Evolutionary conservation across 306 rosid species (phyloP).

Genomic region (Gynostemma pentaphyllum): DNA sequence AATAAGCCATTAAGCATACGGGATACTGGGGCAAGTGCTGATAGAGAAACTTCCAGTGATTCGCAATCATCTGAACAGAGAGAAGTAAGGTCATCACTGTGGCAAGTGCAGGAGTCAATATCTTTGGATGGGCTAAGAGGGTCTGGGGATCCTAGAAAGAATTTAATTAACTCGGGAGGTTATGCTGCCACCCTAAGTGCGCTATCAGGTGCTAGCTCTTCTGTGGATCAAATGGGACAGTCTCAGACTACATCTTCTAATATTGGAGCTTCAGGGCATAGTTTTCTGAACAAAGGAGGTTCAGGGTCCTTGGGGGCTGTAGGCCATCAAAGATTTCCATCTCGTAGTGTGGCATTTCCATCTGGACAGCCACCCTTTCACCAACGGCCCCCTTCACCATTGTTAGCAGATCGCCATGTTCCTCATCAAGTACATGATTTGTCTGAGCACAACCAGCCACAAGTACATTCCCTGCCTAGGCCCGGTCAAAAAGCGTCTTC

Average conservation of each 20-base stretch:
- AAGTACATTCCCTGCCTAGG: conserved; percentile 16
- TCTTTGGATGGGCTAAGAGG: conserved; percentile 26
- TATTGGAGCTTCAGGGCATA: conserved; percentile 24
- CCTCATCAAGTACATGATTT: conserved; percentile 30
- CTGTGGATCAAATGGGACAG: conserved; percentile 27
- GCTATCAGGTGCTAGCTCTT: conserved; percentile 26
- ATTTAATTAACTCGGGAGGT: conserved; percentile 27
- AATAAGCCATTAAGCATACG: conserved; percentile 21
- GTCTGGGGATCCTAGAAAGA: conserved; percentile 16
- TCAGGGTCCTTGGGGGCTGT: conserved; percentile 32
- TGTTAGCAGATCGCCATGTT: conserved; percentile 19
- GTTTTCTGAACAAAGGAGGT: conserved; percentile 24
- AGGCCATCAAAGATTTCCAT: conserved; percentile 31
- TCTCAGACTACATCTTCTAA: conserved; percentile 18
- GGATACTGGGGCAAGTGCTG: conserved; percentile 30
- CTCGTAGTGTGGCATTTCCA: conserved; percentile 32
- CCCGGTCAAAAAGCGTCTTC: conserved; percentile 31
- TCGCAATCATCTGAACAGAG: conserved; percentile 31
- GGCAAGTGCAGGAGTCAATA: conserved; percentile 43
- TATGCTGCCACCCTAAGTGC: conserved; percentile 29
- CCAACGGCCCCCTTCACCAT: conserved; percentile 33
- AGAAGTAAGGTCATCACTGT: conserved; percentile 35
- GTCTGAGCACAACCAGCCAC: conserved; percentile 25
- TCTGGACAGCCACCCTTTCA: conserved; percentile 40
- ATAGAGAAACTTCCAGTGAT: conserved; percentile 31